These are phyloP conservation scores for Cinchona pubescens DNA, from an alignment of 257 asterid genomes.

Conservation along the genomic window DNA sequence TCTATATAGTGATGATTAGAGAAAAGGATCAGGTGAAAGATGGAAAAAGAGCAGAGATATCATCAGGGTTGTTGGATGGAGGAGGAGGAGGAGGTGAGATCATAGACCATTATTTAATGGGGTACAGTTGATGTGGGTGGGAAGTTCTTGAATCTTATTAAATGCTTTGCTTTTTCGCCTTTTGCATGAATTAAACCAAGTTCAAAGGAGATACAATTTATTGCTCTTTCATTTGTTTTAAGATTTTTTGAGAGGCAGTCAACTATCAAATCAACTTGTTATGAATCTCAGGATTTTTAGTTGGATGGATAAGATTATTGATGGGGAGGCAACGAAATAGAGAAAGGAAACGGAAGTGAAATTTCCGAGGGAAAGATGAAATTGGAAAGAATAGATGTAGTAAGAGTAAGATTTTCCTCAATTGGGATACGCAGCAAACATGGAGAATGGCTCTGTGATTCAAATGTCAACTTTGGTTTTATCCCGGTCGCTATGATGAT, in stretches of 20 bases:
- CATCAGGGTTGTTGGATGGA: not conserved
- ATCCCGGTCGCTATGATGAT: no score
- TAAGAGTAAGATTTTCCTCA: not conserved
- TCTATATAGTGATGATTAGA: not conserved
- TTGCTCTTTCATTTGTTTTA: not conserved
- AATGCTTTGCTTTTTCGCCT: conserved; percentile 28
- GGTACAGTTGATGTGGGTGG: conserved; percentile 40
- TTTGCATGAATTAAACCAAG: conserved; percentile 7
- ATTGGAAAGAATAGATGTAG: no score
- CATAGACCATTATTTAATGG: conserved; percentile 20
- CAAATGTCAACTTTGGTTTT: not conserved
- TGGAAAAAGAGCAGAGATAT: not conserved
- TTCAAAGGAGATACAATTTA: conserved; percentile 4
- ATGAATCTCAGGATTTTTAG: no score
- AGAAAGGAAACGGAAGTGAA: no score
- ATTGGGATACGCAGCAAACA: not conserved
- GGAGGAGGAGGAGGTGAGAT: not conserved
- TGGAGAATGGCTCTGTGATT: not conserved
- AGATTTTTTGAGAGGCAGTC: not conserved
- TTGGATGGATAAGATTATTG: no score
- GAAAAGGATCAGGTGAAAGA: conserved; percentile 1
- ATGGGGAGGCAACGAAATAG: no score
- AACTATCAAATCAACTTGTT: not conserved
- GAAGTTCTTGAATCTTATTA: conserved; percentile 28
- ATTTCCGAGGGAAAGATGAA: no score